Conservation (phyloP, 306 rosid species). For the Gynostemma pentaphyllum region DNA sequence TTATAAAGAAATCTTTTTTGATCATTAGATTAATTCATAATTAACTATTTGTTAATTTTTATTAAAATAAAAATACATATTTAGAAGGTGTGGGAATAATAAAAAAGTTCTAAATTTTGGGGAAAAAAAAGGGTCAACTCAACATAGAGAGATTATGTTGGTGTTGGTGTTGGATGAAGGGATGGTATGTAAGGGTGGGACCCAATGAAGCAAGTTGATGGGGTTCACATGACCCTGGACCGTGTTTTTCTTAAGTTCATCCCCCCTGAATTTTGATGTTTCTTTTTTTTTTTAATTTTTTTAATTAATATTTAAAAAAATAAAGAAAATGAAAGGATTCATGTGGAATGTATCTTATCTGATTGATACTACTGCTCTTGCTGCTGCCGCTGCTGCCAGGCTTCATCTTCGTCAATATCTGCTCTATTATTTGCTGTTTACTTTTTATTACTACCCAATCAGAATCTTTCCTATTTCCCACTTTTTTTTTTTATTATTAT, state of each 20-base stretch:
- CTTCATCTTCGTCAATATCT: background rate
- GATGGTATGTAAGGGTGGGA: conserved; percentile 45
- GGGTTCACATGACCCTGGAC: conserved; percentile 84
- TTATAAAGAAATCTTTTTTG: too few relatives aligned
- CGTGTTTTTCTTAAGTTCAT: conserved; percentile 56
- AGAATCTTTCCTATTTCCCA: conserved; percentile 1
- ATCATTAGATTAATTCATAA: too few relatives aligned
- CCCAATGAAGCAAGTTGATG: conserved; percentile 64
- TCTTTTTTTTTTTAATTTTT: conserved; percentile 9
- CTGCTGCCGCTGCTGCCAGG: background rate
- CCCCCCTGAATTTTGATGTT: conserved; percentile 79
- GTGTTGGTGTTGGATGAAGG: too few relatives aligned
- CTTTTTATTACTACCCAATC: conserved; percentile 4
- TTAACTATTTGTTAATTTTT: too few relatives aligned
- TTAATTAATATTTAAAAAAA: background rate
- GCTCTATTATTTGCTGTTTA: conserved; percentile 10
- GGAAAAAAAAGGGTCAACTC: conserved; percentile 2
- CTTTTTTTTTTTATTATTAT: background rate
- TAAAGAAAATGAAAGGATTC: background rate
- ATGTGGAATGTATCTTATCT: conserved; percentile 19
- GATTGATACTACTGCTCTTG: conserved; percentile 8
- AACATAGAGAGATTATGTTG: conserved; percentile 20
- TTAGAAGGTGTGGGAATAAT: background rate
- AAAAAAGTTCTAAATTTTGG: too few relatives aligned
- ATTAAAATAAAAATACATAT: too few relatives aligned